phyloP scores from a whole-genome alignment of 306 rosid species.

The Prosopis cineraria region DNA sequence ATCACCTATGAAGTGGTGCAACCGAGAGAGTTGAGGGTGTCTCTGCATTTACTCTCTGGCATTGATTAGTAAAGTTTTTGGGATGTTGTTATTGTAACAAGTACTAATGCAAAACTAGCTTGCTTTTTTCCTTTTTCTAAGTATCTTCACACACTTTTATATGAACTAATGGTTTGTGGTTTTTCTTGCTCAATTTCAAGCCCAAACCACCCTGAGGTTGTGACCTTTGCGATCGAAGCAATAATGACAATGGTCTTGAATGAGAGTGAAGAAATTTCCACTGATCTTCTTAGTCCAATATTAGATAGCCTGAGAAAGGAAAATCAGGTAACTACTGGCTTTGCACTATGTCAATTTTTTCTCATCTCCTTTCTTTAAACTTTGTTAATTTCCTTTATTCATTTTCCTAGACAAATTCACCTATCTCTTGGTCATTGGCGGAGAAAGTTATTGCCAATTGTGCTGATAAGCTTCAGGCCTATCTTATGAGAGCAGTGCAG shows the following conservation, averaged over 20 bases:
- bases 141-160: conserved; percentile 13
- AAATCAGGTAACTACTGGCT: conserved; percentile 50
- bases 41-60: conserved; percentile 18
- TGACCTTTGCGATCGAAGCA: conserved; percentile 56
- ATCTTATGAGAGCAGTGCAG: conserved; percentile 53
- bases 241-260: conserved; percentile 65
- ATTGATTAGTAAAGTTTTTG: conserved; percentile 13
- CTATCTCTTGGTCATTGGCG: conserved; percentile 64
- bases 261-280: conserved; percentile 72
- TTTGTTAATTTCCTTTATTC: conserved; percentile 25
- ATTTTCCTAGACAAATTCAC: conserved; percentile 58
- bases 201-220: conserved; percentile 56
- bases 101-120: conserved; percentile 16
- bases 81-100: conserved; percentile 5
- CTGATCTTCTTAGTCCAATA: conserved; percentile 58
- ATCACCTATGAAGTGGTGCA: conserved; percentile 11
- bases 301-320: conserved; percentile 61
- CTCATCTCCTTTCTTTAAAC: conserved; percentile 18
- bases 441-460: conserved; percentile 63
- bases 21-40: neutral
- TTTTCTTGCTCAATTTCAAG: conserved; percentile 49
- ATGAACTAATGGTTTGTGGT: conserved; percentile 33
- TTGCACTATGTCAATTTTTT: conserved; percentile 15
- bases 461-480: conserved; percentile 60
- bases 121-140: neutral